Base-by-base conservation (phyloP, 768 basidiomycete species). In the Naganishia vishniacii region DNA sequence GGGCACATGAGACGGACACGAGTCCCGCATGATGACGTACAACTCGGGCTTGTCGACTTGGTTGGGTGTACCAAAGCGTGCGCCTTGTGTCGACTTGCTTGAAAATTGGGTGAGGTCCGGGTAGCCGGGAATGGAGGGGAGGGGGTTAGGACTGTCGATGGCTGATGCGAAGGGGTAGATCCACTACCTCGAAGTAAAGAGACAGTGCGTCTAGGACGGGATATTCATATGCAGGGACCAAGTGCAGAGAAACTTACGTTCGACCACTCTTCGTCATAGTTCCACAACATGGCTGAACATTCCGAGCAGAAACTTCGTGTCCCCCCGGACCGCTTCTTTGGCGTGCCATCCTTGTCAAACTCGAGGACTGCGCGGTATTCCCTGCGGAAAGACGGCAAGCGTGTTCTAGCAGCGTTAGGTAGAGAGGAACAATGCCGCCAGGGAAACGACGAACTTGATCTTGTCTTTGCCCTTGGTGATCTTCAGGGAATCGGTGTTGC, bases 91-190 rank as follows among this genome's bases (percentile, higher is more conserved):
- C 18, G 23, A 40, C 9, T 18, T 56, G 20, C 34, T 34, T 20
- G 53, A 34, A 2, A 40, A 60, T 26, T 32, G 28, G 41, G 42
- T 45, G 26, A 60, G 34, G 18, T 25, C 18, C 1, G 59, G 45
- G 59, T 60, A 60, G 1, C 59, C 59, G 0, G 75, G 75, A 23
- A 73, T 59, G 11, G 64, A 7, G 18, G 76, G 76, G 2, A 77
- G 67, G 0, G 72, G 72, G 62, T 73, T 64, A 11, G 75, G 75
- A 45, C 61, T 51, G 56, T 77, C 76, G 59, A 77, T 75, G 23
- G 62, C 68, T 0, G 74, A 70, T 15, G 76, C 74, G 64, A 74
- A 77, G 4, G 76, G 76, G 65, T 77, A 75, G 59, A 77, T 73
- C 76, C 76, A 77, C 71, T 77, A 53, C 20, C n/a, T n/a, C n/a